Conservation (phyloP, 306 rosid genomes). For the Spatholobus suberectus region DNA sequence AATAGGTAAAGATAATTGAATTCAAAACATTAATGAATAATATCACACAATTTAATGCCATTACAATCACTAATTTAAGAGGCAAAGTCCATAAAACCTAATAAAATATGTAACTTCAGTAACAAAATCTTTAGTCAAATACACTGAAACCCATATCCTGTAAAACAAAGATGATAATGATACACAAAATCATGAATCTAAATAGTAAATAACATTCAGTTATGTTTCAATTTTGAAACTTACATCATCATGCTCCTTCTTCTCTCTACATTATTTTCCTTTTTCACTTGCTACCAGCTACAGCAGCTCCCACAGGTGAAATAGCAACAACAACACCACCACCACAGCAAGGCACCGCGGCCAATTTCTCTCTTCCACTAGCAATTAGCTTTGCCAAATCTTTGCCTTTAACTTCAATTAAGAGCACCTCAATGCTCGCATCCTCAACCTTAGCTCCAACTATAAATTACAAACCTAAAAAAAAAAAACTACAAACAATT, state of each 20-base stretch:
- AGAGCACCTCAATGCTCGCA: slow-evolving; percentile 53
- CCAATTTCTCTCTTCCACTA: too few relatives aligned
- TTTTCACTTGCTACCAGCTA: slow-evolving; percentile 37
- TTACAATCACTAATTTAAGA: slow-evolving; percentile 24
- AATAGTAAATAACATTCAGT: not conserved
- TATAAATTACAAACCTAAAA: slow-evolving; percentile 26
- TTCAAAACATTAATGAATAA: slow-evolving; percentile 4
- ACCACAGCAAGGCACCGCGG: too few relatives aligned
- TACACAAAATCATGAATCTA: not conserved
- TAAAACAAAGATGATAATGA: slow-evolving; percentile 11
- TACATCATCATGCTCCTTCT: too few relatives aligned
- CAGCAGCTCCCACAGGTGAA: slow-evolving; percentile 46
- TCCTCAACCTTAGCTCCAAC: slow-evolving; percentile 70
- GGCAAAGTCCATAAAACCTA: slow-evolving; percentile 38
- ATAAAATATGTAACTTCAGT: slow-evolving; percentile 27
- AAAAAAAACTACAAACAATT: too few relatives aligned
- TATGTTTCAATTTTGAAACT: not conserved
- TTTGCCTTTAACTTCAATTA: slow-evolving; percentile 64
- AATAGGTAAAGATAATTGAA: slow-evolving; percentile 9
- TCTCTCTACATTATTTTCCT: too few relatives aligned
- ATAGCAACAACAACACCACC: slow-evolving; percentile 55
- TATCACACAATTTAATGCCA: slow-evolving; percentile 11
- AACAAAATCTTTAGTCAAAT: slow-evolving; percentile 56
- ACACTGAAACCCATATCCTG: slow-evolving; percentile 86
- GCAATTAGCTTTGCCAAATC: too few relatives aligned